A percentile compares a stretch with the other conserved stretches of the same genome.
phyloP scores from a whole-genome alignment of 352 stramenopile genomes.

The Aphanomyces invadans region DNA sequence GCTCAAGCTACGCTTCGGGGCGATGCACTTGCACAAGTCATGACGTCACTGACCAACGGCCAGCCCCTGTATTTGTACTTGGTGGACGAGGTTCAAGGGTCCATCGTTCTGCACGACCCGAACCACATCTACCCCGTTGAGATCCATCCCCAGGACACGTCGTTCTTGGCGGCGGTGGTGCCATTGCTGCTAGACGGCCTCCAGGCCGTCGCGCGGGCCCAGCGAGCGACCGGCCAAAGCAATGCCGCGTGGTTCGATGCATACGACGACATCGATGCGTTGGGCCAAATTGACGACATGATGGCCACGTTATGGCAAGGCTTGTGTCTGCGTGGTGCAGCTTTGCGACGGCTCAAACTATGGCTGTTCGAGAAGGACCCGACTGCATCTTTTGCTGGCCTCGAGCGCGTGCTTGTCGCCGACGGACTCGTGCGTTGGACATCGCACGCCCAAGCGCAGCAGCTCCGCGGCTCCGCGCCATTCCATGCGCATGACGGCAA shows the following conservation, averaged over 20 bases:
- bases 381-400: neutral
- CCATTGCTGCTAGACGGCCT: no score
- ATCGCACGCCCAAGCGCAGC: neutral
- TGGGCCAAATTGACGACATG: neutral
- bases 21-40: neutral
- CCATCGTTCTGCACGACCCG: neutral
- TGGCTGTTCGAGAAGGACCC: neutral
- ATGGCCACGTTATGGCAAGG: neutral
- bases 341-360: neutral
- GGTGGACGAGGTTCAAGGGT: slow-evolving; percentile 51
- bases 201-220: no score
- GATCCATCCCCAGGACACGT: neutral
- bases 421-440: neutral
- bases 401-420: neutral
- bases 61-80: slow-evolving; percentile 62
- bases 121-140: neutral
- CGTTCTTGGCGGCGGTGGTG: no score
- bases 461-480: no score
- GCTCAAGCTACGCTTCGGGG: neutral
- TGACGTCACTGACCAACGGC: neutral
- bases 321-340: neutral
- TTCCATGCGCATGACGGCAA: no score
- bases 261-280: neutral
- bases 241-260: neutral
- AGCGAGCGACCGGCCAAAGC: no score